These are phyloP conservation scores for Tephrocybe sp. DNA, from an alignment of 768 basidiomycete species.

Conservation along the genomic window DNA sequence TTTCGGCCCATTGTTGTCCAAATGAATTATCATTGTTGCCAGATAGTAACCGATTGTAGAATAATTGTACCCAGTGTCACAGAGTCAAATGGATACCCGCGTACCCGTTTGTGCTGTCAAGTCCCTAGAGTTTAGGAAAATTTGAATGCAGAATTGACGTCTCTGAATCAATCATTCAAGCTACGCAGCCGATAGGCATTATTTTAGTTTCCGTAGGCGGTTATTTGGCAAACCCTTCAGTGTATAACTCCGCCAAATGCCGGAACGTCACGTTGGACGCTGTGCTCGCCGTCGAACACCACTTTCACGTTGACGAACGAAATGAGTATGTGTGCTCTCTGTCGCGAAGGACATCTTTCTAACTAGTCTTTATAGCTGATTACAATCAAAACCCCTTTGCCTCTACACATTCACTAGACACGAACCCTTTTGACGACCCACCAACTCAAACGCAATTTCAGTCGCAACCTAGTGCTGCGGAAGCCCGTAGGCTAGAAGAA, in stretches of 20 bases:
- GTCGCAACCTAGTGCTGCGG: constrained; percentile 21
- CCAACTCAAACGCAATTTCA: constrained; percentile 32
- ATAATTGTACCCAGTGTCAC: no score
- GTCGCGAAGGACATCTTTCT: constrained; percentile 8
- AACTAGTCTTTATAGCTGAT: constrained; percentile 22
- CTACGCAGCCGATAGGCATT: neutral
- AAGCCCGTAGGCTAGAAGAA: constrained; percentile 53
- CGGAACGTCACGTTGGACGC: constrained; percentile 11
- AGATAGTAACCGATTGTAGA: no score
- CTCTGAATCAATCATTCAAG: no score
- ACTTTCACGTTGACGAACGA: constrained; percentile 19
- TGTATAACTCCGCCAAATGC: constrained; percentile 21
- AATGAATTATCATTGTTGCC: neutral
- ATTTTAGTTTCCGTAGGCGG: constrained; percentile 1
- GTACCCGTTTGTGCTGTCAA: neutral
- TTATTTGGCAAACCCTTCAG: constrained; percentile 13
- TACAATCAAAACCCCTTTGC: constrained; percentile 78
- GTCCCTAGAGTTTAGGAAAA: neutral
- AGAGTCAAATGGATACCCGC: no score
- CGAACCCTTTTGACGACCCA: constrained; percentile 91
- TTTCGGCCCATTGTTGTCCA: constrained; percentile 2
- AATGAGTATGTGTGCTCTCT: constrained; percentile 30
- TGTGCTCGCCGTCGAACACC: constrained; percentile 2
- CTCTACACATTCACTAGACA: constrained; percentile 79
- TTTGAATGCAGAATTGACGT: neutral